Base-by-base conservation (phyloP, 2,329 filamentous ascomycete genomes). In the Cordyceps farinosa region DNA sequence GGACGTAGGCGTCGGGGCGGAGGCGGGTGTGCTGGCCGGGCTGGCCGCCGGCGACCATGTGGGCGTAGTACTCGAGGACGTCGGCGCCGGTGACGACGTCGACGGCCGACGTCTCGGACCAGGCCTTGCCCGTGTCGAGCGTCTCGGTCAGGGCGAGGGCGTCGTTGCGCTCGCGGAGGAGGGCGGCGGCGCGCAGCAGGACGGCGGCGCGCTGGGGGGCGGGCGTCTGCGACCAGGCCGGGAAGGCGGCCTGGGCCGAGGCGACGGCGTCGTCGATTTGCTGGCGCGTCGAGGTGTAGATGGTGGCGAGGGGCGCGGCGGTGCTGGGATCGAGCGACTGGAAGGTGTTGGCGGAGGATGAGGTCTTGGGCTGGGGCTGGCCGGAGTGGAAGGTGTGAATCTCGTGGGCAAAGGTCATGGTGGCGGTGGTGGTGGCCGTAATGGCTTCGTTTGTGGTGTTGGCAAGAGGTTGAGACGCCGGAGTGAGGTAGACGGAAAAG, bases 31-130 rank as follows among this genome's bases (percentile, higher is more conserved):
- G 89, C 75, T 94, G 90, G 64, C 91, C 91, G 70, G 94, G 92
- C 66, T 94, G 78, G 27, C 91, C 89, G 61, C 90, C 90, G 30
- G 88, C 90, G 51, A 94, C 85, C 61, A 92, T 79, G 71, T 91
- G 90, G 64, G 91, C 91, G 75, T 90, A 96, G 79, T 92, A 96
- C 74, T 95, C 91, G 65, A 96, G 82, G 36, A 93, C 90, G 74
- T 96, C 92, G 30, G 90, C 90, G 54, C 92, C 91, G 0, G 91
- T 95, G 48, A 88, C 84, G 29, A 96, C 82, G 72, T 97, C 92
- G 34, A 96, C 91, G 0, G 88, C 87, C 60, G 88, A 90, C 3
- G 92, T 96, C 77, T 96, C 92, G 3, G 89, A 89, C 76, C 84
- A 94, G 8, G 92, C 86, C 75, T 96, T 96, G 72, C 92, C 92